Percentiles rank a stretch among this genome's conserved stretches.
phyloP scores from a whole-genome alignment of 2,329 filamentous ascomycete genomes.

The Cladosporium sp. region DNA sequence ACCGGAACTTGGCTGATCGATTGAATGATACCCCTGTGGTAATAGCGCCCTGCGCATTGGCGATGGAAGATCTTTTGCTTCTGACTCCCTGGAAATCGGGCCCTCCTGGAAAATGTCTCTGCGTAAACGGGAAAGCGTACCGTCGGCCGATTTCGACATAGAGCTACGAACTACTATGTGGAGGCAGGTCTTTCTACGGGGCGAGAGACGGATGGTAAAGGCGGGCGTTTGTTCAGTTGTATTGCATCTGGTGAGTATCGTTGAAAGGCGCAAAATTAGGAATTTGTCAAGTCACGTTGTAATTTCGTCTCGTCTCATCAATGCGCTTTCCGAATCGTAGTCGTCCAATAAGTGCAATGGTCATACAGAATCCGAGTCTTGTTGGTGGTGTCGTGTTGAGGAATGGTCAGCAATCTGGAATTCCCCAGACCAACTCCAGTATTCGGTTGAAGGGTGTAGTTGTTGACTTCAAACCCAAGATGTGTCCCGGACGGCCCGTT shows the following conservation, averaged over 20 bases:
- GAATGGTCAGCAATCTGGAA: not conserved
- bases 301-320: not conserved
- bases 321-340: not conserved
- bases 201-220: not conserved
- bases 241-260: not conserved
- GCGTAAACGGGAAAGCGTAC: conserved; percentile 8
- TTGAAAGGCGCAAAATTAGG: not conserved
- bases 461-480: conserved; percentile 6
- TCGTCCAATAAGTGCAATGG: not conserved
- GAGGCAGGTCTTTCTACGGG: too few species aligned
- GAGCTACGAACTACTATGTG: not conserved
- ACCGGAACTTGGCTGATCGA: conserved; percentile 10
- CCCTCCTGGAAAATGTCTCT: conserved; percentile 8
- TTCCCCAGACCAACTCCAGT: not conserved
- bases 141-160: conserved; percentile 7
- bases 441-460: not conserved
- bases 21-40: conserved; percentile 12
- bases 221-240: not conserved
- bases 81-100: conserved; percentile 2
- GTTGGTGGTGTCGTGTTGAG: not conserved
- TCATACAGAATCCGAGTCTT: not conserved
- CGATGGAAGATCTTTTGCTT: conserved; percentile 9
- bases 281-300: not conserved
- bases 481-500: conserved; percentile 10
- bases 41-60: conserved; percentile 13